Evolutionary conservation across 148 eudicot genomes (phyloP).

Genomic region (Rhododendron ovatum): DNA sequence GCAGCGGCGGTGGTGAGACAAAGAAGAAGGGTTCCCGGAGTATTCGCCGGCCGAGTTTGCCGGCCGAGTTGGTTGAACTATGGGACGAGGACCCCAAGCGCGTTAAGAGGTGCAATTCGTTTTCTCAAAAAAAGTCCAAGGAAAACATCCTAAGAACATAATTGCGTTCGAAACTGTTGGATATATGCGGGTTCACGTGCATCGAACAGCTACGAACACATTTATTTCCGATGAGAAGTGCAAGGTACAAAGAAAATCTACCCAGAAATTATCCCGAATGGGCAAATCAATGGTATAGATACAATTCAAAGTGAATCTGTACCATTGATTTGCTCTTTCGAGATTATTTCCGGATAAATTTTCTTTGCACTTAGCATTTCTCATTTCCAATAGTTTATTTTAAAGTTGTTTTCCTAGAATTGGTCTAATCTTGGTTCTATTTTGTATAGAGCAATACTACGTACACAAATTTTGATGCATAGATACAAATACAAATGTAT

Average conservation of each 20-base stretch:
- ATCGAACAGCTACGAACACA: not conserved
- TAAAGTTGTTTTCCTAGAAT: not conserved
- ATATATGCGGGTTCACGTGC: not conserved
- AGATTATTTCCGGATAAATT: too few species aligned
- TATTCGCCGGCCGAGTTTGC: slow-evolving; percentile 40
- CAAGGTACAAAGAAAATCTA: too few species aligned
- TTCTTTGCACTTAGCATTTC: too few species aligned
- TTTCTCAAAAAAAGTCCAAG: not conserved
- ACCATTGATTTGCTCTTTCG: too few species aligned
- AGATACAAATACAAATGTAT: not conserved
- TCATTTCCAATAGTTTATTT: not conserved
- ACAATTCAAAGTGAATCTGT: too few species aligned
- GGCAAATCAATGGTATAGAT: too few species aligned
- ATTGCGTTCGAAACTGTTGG: too few species aligned
- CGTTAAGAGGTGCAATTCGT: slow-evolving; percentile 43
- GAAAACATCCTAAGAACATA: too few species aligned
- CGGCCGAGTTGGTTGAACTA: slow-evolving; percentile 55
- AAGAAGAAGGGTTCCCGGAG: slow-evolving; percentile 14
- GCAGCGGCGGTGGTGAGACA: not conserved
- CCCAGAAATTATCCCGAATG: too few species aligned
- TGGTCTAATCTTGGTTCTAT: not conserved
- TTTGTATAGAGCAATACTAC: not conserved
- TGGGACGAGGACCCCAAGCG: slow-evolving; percentile 62
- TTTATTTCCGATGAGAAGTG: not conserved
- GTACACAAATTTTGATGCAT: not conserved